These are phyloP conservation scores for Sanghuangporus sanghuang DNA, from an alignment of 1,284 basidiomycete genomes.

Conservation along the genomic window DNA sequence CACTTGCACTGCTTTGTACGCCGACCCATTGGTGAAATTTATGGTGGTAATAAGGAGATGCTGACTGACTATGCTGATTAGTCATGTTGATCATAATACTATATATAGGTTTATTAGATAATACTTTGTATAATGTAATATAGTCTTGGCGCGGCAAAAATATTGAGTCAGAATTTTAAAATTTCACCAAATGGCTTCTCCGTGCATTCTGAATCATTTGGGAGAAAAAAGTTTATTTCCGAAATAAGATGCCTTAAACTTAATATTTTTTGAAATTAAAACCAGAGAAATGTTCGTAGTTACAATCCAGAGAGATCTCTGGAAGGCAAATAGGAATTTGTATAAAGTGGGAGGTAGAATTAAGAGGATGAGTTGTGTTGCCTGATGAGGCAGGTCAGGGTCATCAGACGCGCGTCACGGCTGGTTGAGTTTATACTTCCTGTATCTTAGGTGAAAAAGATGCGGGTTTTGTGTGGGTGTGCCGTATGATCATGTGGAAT, in stretches of 20 bases:
- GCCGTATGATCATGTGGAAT: neutral
- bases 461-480: too few species aligned
- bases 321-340: neutral
- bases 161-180: neutral
- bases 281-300: neutral
- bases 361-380: neutral
- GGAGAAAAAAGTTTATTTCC: neutral
- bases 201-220: neutral
- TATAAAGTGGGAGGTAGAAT: neutral
- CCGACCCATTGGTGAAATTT: too few species aligned
- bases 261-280: neutral
- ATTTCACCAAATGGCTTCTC: neutral
- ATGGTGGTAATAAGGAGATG: neutral
- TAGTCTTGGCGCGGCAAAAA: neutral
- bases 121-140: neutral
- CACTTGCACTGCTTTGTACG: neutral
- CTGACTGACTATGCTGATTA: neutral
- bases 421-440: constrained; percentile 18
- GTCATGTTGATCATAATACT: neutral
- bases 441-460: neutral
- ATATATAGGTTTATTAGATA: neutral
- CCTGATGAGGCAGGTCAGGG: neutral
- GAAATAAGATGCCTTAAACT: neutral
- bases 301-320: neutral
- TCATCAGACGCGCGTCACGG: neutral